A percentile compares a stretch with the other conserved stretches of the same genome.
Conservation (phyloP, 192 early-diverging fungal species). For the Backusella australiensis region DNA sequence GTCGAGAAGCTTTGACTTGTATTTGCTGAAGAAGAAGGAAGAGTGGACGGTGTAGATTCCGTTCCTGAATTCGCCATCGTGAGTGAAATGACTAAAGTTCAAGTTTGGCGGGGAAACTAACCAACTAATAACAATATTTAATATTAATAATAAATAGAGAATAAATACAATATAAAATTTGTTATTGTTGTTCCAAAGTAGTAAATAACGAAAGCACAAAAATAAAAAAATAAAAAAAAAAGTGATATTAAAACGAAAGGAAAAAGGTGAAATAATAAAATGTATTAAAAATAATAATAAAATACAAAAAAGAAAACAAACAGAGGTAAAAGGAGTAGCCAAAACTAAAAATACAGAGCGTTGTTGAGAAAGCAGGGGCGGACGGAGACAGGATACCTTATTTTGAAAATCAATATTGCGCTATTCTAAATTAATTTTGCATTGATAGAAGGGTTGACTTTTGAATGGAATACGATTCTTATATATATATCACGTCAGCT, state of each 20-base stretch:
- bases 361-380: conserved; percentile 6
- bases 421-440: conserved; percentile 11
- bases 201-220: neutral
- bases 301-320: conserved; percentile 7
- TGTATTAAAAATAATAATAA: conserved; percentile 1
- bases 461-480: neutral
- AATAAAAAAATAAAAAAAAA: neutral
- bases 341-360: conserved; percentile 9
- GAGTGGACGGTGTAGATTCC: neutral
- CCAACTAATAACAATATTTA: neutral
- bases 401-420: conserved; percentile 4
- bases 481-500: neutral
- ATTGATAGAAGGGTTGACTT: conserved; percentile 5
- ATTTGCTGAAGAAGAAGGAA: neutral
- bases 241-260: conserved; percentile 3
- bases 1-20: neutral
- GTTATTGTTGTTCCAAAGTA: too few relatives aligned
- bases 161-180: neutral
- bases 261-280: neutral
- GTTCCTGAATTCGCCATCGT: neutral
- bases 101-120: neutral
- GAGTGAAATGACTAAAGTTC: neutral
- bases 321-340: conserved; percentile 1
- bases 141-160: neutral
- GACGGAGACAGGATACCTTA: conserved; percentile 6